phyloP scores from a whole-genome alignment of 2,329 filamentous ascomycete species.

The Neopestalotiopsis sp. region DNA sequence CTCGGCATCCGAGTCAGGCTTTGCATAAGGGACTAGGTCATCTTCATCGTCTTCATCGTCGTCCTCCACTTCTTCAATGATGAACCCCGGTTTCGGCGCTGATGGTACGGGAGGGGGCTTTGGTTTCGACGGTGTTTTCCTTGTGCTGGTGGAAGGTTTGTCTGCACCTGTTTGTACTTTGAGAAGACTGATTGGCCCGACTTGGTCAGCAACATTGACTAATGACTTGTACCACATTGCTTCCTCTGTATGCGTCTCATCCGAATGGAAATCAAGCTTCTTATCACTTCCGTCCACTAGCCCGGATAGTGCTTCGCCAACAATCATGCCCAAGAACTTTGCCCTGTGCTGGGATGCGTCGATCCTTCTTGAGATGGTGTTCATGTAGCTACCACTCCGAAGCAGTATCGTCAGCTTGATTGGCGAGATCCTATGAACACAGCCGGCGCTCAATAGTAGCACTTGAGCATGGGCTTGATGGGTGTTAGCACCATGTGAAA shows the following conservation, averaged over 20 bases:
- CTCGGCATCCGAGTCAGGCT: conserved; percentile 85
- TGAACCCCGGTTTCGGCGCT: conserved; percentile 46
- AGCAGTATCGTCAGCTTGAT: conserved; percentile 72
- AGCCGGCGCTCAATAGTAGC: conserved; percentile 78
- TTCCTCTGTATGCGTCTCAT: conserved; percentile 77
- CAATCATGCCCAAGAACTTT: conserved; percentile 85
- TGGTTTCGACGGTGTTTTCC: conserved; percentile 33
- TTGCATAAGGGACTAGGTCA: conserved; percentile 78
- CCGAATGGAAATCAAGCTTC: conserved; percentile 81
- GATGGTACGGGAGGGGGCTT: conserved; percentile 34
- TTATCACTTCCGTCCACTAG: conserved; percentile 73
- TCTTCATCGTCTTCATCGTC: conserved; percentile 61
- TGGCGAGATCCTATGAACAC: conserved; percentile 70
- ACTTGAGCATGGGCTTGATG: conserved; percentile 76
- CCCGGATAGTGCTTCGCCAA: conserved; percentile 74
- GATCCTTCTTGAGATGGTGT: conserved; percentile 83
- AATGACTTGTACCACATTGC: conserved; percentile 77
- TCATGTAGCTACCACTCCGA: conserved; percentile 76
- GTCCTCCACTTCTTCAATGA: conserved; percentile 71
- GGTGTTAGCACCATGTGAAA: conserved; percentile 29
- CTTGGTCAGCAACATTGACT: conserved; percentile 63
- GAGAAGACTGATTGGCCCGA: conserved; percentile 64
- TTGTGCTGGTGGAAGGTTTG: conserved; percentile 30
- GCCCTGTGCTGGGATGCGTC: conserved; percentile 76
- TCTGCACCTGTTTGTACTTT: conserved; percentile 26